Conservation (phyloP, 768 basidiomycete species). For the Mycena vitilis region DNA sequence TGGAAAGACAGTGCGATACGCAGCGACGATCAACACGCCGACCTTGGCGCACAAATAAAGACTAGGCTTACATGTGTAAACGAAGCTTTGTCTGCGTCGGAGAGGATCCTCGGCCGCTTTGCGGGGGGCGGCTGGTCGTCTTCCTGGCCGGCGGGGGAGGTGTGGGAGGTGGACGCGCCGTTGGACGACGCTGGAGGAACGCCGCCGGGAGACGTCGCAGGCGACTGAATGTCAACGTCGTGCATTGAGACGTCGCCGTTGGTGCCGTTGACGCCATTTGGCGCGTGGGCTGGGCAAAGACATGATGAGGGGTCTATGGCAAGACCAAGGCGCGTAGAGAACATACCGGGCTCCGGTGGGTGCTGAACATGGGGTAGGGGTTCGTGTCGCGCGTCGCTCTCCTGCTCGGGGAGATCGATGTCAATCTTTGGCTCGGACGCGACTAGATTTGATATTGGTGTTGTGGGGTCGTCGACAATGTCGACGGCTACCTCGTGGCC, state of each 20-base stretch:
- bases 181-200: slow-evolving; percentile 52
- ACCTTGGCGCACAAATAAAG: slow-evolving; percentile 61
- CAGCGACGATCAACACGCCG: slow-evolving; percentile 64
- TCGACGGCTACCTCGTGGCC: slow-evolving; percentile 45
- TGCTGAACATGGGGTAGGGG: slow-evolving; percentile 59
- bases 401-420: slow-evolving; percentile 69
- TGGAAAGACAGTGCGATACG: slow-evolving; percentile 47
- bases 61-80: slow-evolving; percentile 73
- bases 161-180: slow-evolving; percentile 48
- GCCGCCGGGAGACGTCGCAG: slow-evolving; percentile 53
- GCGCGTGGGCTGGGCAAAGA: slow-evolving; percentile 47
- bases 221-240: slow-evolving; percentile 52
- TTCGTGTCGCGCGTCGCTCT: slow-evolving; percentile 76
- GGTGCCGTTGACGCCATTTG: slow-evolving; percentile 53
- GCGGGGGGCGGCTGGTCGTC: slow-evolving; percentile 81
- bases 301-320: slow-evolving; percentile 35
- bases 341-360: slow-evolving; percentile 65
- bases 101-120: slow-evolving; percentile 81
- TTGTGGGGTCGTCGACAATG: slow-evolving; percentile 63
- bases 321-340: slow-evolving; percentile 37
- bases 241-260: slow-evolving; percentile 54
- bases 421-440: slow-evolving; percentile 71
- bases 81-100: slow-evolving; percentile 81
- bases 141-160: slow-evolving; percentile 59
- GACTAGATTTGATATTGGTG: slow-evolving; percentile 64